phyloP scores from a whole-genome alignment of 2,329 filamentous ascomycete genomes.

The Cytospora leucostoma region DNA sequence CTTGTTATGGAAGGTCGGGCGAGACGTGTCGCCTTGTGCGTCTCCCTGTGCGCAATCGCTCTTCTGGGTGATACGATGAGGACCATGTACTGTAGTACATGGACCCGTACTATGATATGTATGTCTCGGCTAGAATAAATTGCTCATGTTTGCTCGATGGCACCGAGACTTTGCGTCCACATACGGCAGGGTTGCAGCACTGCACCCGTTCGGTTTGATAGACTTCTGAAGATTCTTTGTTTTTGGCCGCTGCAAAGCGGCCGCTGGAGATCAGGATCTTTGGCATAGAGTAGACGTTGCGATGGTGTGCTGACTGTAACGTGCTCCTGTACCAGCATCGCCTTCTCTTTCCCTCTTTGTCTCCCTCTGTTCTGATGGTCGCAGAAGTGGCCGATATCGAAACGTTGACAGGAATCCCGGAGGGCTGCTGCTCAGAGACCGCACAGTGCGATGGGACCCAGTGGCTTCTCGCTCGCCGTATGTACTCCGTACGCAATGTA shows the following conservation, averaged over 20 bases:
- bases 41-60: constrained; percentile 27
- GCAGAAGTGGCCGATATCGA: neutral
- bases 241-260: neutral
- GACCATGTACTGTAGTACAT: neutral
- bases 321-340: neutral
- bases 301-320: constrained; percentile 3
- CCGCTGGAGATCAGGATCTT: neutral
- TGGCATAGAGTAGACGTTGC: neutral
- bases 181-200: neutral
- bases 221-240: neutral
- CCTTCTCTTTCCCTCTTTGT: neutral
- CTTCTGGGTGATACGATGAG: constrained; percentile 6
- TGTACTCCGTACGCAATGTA: constrained; percentile 15
- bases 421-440: neutral
- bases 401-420: neutral
- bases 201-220: neutral
- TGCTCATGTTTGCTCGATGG: constrained; percentile 25
- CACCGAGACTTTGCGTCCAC: constrained; percentile 12
- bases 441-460: constrained; percentile 1
- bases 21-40: constrained; percentile 24
- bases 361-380: neutral
- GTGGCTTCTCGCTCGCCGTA: neutral
- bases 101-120: constrained; percentile 13
- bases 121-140: constrained; percentile 27
- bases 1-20: constrained; percentile 18